These are phyloP conservation scores for Cryptococcus sp. DNA, from an alignment of 1,284 basidiomycete genomes.

Conservation along the genomic window DNA sequence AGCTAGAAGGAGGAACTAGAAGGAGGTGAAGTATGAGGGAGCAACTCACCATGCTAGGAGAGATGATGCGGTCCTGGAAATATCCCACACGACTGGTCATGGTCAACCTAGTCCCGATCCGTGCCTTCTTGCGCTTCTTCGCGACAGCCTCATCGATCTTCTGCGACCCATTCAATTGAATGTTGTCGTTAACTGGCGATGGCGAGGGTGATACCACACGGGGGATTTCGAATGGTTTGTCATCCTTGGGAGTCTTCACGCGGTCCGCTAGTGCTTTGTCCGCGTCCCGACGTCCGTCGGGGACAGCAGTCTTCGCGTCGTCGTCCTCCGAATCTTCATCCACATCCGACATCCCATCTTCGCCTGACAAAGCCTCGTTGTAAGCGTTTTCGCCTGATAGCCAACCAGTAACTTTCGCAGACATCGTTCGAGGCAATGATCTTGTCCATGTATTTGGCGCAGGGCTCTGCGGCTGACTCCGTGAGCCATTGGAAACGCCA, in stretches of 20 bases:
- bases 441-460: constrained; percentile 19
- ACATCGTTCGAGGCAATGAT: constrained; percentile 33
- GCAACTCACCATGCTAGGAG: constrained; percentile 80
- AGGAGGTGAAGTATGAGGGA: not conserved
- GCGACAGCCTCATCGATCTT: constrained; percentile 27
- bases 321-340: constrained; percentile 22
- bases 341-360: constrained; percentile 7
- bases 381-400: constrained; percentile 54
- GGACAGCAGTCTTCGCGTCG: constrained; percentile 16
- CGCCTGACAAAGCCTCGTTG: constrained; percentile 55
- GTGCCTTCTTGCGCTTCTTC: constrained; percentile 49
- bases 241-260: constrained; percentile 52
- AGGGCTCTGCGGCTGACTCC: constrained; percentile 24
- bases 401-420: constrained; percentile 44
- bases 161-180: constrained; percentile 13
- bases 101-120: constrained; percentile 80
- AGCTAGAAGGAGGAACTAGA: not conserved
- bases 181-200: not conserved
- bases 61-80: constrained; percentile 88
- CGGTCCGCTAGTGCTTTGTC: constrained; percentile 55
- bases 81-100: constrained; percentile 96
- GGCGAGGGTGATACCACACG: constrained; percentile 17
- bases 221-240: constrained; percentile 29
- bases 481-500: constrained; percentile 9
- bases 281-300: constrained; percentile 39